Evolutionary conservation across 2,329 filamentous ascomycete species (phyloP).

Genomic region (Aspergillus bombycis): DNA sequence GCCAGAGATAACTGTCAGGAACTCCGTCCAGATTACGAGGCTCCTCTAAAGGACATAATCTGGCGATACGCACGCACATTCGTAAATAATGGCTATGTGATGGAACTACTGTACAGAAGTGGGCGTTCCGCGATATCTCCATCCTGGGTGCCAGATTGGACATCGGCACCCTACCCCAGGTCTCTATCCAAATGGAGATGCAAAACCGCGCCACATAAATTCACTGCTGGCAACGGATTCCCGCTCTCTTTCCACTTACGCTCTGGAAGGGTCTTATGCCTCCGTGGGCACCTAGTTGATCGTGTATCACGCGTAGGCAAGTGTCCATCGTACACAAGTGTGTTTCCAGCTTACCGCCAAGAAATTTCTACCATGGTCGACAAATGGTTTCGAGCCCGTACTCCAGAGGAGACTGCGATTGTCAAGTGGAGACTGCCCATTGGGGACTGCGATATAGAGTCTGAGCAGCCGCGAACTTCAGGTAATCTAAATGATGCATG

Average conservation of each 20-base stretch:
- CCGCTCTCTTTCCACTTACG: no score
- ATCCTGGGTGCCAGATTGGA: neutral
- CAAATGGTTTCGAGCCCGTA: no score
- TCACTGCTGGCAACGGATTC: neutral
- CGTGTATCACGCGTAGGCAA: neutral
- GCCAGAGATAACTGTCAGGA: neutral
- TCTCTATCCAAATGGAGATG: neutral
- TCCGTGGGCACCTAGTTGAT: neutral
- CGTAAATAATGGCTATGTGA: neutral
- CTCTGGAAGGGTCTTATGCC: neutral
- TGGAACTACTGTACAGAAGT: neutral
- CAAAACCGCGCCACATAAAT: neutral
- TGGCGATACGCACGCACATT: neutral
- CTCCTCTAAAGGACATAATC: neutral
- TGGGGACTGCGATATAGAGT: neutral
- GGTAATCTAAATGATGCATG: no score
- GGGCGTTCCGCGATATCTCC: neutral
- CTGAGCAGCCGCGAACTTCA: no score
- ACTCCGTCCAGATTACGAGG: neutral
- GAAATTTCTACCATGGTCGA: neutral
- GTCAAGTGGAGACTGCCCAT: neutral
- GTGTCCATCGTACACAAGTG: neutral
- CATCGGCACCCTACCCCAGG: neutral
- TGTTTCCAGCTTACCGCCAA: neutral
- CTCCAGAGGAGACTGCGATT: neutral